A percentile compares a stretch with the other conserved stretches of the same genome.
These are phyloP conservation scores for Candida sonorensis DNA, from an alignment of 805 yeast genomes.

Conservation along the genomic window DNA sequence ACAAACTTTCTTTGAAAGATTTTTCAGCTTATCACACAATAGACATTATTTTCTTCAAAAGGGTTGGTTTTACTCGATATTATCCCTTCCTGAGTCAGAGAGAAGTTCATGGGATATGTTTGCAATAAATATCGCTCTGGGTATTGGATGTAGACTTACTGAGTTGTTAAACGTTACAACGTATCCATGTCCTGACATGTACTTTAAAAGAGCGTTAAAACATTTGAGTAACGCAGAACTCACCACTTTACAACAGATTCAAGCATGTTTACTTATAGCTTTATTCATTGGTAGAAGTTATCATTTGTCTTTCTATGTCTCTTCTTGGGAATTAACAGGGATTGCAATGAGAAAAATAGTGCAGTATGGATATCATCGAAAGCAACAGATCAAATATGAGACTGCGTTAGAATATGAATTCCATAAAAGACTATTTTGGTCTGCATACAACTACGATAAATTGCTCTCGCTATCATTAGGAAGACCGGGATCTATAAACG, in stretches of 20 bases:
- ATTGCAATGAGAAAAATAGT: conserved; percentile 16
- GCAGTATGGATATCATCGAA: conserved; percentile 16
- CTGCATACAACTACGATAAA: conserved; percentile 16
- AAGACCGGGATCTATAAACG: conserved; percentile 17
- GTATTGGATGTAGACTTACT: conserved; percentile 14
- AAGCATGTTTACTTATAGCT: conserved; percentile 16
- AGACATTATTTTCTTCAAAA: conserved; percentile 14
- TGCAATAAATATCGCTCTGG: conserved; percentile 11
- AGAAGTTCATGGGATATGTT: conserved; percentile 14
- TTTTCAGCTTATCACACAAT: conserved; percentile 14
- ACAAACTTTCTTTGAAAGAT: conserved; percentile 7
- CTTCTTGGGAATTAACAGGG: conserved; percentile 19
- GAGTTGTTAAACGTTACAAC: conserved; percentile 13
- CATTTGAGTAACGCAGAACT: conserved; percentile 8
- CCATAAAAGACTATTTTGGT: conserved; percentile 18
- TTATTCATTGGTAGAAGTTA: conserved; percentile 15
- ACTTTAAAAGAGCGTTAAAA: conserved; percentile 12
- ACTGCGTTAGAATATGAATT: conserved; percentile 14
- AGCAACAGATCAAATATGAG: conserved; percentile 9
- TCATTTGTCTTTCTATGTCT: conserved; percentile 12
- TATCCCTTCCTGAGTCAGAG: conserved; percentile 3
- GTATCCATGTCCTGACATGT: conserved; percentile 15
- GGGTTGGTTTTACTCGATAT: conserved; percentile 5
- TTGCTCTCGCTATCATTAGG: conserved; percentile 16
- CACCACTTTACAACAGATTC: conserved; percentile 13